phyloP scores from a whole-genome alignment of 441 rosid species.

The Gossypium davidsonii region DNA sequence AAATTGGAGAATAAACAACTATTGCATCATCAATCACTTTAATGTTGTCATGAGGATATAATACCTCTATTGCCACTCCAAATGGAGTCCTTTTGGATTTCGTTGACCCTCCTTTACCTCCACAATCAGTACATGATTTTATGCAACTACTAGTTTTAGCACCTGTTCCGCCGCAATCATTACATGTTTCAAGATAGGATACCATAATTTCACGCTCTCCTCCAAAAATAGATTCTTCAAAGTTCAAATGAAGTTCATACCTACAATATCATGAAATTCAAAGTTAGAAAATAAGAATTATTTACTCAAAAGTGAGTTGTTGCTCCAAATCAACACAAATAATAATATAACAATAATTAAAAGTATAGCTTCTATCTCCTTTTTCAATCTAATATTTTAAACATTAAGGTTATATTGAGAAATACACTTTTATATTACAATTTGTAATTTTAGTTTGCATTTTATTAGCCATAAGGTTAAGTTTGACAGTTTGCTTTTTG shows the following conservation, averaged over 20 bases:
- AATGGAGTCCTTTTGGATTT: slow-evolving; percentile 75
- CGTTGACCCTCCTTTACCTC: slow-evolving; percentile 75
- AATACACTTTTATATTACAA: background rate
- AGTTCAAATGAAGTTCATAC: slow-evolving; percentile 65
- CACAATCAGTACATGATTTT: slow-evolving; percentile 58
- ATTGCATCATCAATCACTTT: slow-evolving; percentile 11
- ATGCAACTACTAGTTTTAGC: slow-evolving; percentile 59
- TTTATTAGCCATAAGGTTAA: background rate
- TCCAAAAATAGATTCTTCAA: slow-evolving; percentile 85
- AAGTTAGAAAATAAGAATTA: slow-evolving; percentile 7
- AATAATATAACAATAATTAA: background rate
- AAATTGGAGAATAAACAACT: background rate
- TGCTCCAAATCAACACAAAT: background rate
- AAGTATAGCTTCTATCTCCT: background rate
- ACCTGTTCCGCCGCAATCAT: slow-evolving; percentile 74
- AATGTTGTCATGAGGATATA: slow-evolving; percentile 6
- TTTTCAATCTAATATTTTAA: background rate
- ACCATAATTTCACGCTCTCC: slow-evolving; percentile 58
- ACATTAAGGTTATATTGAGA: background rate
- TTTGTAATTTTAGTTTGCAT: background rate
- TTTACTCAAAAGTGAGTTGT: background rate
- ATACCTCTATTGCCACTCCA: slow-evolving; percentile 86
- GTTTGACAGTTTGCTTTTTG: background rate
- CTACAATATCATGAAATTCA: slow-evolving; percentile 29
- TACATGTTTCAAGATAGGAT: slow-evolving; percentile 66